Percentiles rank a stretch among this genome's conserved stretches.
These are phyloP conservation scores for Magnusiomyces tetraspermus DNA, from an alignment of 1,139 yeast species.

Conservation along the genomic window DNA sequence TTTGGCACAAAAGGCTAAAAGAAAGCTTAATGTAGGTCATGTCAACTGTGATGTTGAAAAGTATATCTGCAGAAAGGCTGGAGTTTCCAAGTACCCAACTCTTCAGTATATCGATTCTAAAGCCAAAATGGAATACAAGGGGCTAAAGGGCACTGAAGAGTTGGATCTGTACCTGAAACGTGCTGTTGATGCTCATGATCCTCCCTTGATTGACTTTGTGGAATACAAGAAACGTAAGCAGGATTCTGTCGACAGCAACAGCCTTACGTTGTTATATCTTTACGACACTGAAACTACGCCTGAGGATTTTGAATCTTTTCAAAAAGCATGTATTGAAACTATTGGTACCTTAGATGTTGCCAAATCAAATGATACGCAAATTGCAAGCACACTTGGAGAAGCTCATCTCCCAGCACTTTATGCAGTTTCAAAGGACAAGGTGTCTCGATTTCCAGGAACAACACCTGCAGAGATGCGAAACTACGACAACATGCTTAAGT, in stretches of 20 bases:
- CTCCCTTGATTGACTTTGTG: conserved; percentile 23
- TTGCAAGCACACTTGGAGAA: conserved; percentile 27
- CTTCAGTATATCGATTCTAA: conserved; percentile 29
- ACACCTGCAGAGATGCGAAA: conserved; percentile 31
- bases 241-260: conserved; percentile 9
- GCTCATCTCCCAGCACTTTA: conserved; percentile 29
- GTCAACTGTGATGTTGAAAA: conserved; percentile 34
- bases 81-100: conserved; percentile 27
- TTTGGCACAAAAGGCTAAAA: conserved; percentile 28
- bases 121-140: conserved; percentile 28
- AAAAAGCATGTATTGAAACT: conserved; percentile 28
- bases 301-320: conserved; percentile 36
- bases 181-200: conserved; percentile 24
- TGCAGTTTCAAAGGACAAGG: conserved; percentile 27
- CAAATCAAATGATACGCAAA: conserved; percentile 26
- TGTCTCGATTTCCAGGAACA: conserved; percentile 25
- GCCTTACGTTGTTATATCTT: conserved; percentile 31
- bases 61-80: conserved; percentile 30
- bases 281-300: conserved; percentile 32
- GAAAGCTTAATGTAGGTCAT: conserved; percentile 34
- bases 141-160: conserved; percentile 30
- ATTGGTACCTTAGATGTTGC: conserved; percentile 31
- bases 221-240: conserved; percentile 20
- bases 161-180: conserved; percentile 28
- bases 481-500: conserved; percentile 23